Conservation (phyloP, 192 early-diverging fungal species). For the Pilaira anomala region DNA sequence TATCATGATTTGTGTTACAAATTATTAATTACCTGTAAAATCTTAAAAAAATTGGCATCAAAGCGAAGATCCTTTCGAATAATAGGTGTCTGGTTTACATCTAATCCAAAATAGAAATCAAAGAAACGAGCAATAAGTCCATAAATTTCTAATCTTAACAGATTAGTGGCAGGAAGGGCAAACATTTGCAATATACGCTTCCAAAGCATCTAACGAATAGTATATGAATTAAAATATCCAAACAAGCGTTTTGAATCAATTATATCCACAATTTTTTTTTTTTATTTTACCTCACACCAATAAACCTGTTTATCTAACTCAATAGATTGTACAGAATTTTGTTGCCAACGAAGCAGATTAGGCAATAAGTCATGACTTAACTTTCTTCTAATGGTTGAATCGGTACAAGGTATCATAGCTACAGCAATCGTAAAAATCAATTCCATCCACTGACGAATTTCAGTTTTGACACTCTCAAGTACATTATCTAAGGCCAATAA, state of each 20-base stretch:
- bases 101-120: constrained; percentile 33
- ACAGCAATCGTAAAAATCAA: constrained; percentile 21
- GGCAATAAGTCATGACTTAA: constrained; percentile 27
- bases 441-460: constrained; percentile 19
- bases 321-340: background rate
- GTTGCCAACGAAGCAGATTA: constrained; percentile 26
- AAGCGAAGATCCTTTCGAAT: constrained; percentile 27
- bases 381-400: constrained; percentile 27
- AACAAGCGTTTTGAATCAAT: background rate
- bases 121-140: constrained; percentile 33
- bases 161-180: constrained; percentile 35
- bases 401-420: constrained; percentile 31
- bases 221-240: background rate
- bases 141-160: constrained; percentile 32
- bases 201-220: constrained; percentile 31
- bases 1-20: background rate
- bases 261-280: background rate
- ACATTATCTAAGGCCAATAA: background rate
- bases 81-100: background rate
- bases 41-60: constrained; percentile 29
- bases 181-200: constrained; percentile 31
- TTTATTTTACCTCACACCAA: constrained; percentile 22
- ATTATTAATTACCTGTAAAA: constrained; percentile 26
- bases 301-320: constrained; percentile 9
- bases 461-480: background rate